Percentiles rank a stretch among this genome's conserved stretches.
These are phyloP conservation scores for Alternaria rosae DNA, from an alignment of 2,329 filamentous ascomycete species.

Conservation along the genomic window DNA sequence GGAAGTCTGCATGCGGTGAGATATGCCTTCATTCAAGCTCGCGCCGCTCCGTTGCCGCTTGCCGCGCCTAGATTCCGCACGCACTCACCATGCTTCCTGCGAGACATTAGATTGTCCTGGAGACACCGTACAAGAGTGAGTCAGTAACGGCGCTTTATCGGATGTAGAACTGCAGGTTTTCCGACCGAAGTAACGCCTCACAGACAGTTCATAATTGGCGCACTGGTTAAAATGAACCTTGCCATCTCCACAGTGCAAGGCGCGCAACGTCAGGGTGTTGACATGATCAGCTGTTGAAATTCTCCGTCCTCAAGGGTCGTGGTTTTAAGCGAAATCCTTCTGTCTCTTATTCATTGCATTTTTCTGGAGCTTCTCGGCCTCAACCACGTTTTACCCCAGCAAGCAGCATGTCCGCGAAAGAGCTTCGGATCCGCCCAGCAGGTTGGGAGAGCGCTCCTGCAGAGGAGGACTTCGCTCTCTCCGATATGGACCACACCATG, in stretches of 20 bases:
- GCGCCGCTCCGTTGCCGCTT: background rate
- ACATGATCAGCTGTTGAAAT: background rate
- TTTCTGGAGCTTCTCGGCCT: background rate
- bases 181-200: background rate
- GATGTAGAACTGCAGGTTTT: background rate
- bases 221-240: background rate
- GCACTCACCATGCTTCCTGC: background rate
- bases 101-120: background rate
- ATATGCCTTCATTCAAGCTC: background rate
- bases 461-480: background rate
- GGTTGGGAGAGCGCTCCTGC: background rate
- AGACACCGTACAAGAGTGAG: background rate
- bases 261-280: background rate
- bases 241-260: background rate
- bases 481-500: slow-evolving; percentile 16
- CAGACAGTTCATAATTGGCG: background rate
- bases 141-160: background rate
- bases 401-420: background rate
- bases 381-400: background rate
- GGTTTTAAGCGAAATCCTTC: background rate
- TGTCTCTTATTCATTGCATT: background rate
- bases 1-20: background rate
- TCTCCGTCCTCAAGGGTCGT: background rate
- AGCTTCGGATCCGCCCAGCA: background rate
- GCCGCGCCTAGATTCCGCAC: background rate